A percentile compares a stretch with the other conserved stretches of the same genome.
Conservation (phyloP, 2,329 filamentous ascomycete genomes). For the Macrophomina pseudophaseolina region DNA sequence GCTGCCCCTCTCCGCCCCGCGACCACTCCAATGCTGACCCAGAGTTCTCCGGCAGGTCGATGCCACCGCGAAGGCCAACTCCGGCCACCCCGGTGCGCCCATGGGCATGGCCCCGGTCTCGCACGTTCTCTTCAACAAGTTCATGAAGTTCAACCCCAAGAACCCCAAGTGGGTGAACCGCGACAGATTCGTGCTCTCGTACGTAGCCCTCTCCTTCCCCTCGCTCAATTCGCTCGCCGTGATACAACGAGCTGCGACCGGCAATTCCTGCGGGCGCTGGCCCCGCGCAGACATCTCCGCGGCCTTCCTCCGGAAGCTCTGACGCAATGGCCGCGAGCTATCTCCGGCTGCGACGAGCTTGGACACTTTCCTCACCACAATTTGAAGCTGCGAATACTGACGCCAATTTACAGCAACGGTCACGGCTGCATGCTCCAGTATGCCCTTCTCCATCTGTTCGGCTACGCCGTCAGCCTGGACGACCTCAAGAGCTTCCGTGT, state of each 20-base stretch:
- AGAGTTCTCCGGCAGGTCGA: slow-evolving; percentile 71
- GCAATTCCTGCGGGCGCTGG: not conserved
- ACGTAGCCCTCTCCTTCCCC: slow-evolving; percentile 55
- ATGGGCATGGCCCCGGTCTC: slow-evolving; percentile 96
- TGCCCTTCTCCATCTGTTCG: slow-evolving; percentile 94
- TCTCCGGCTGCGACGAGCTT: slow-evolving; percentile 1
- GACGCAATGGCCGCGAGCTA: slow-evolving; percentile 25
- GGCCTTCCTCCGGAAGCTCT: slow-evolving; percentile 8
- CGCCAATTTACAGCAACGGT: slow-evolving; percentile 72
- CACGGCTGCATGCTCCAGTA: slow-evolving; percentile 99
- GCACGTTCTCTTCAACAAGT: slow-evolving; percentile 98
- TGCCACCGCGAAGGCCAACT: slow-evolving; percentile 96
- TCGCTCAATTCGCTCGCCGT: not conserved
- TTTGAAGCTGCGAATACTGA: not conserved
- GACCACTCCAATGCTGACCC: slow-evolving; percentile 40
- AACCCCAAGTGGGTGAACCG: slow-evolving; percentile 97
- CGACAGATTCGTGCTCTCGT: slow-evolving; percentile 99
- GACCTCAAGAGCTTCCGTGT: slow-evolving; percentile 97
- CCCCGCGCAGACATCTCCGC: slow-evolving; percentile 5
- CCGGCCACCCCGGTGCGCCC: slow-evolving; percentile 96
- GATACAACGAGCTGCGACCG: not conserved
- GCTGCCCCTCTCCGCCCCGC: slow-evolving; percentile 10
- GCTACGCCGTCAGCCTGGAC: slow-evolving; percentile 83
- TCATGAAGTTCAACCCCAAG: slow-evolving; percentile 99
- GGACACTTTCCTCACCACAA: not conserved